Evolutionary conservation across 768 basidiomycete genomes (phyloP).

Genomic region (Suillus fuscotomentosus): DNA sequence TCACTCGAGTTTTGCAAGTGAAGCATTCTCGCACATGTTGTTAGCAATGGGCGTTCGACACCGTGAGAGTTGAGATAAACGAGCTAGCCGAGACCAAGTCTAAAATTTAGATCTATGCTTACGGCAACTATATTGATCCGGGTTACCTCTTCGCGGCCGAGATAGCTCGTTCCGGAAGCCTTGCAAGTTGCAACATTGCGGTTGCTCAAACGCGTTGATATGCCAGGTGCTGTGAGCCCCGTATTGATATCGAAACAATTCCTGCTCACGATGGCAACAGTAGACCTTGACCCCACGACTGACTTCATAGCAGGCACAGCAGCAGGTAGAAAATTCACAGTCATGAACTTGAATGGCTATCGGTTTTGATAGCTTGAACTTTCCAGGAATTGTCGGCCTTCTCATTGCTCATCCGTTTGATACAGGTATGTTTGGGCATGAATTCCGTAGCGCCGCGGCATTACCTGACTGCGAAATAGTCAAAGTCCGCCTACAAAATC

Average conservation of each 20-base stretch:
- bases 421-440: conserved; percentile 41
- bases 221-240: conserved; percentile 1
- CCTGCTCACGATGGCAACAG: conserved; percentile 12
- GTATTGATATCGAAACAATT: background rate
- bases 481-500: conserved; percentile 80
- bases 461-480: conserved; percentile 38
- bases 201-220: background rate
- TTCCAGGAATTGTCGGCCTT: conserved; percentile 57
- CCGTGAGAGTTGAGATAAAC: too few species aligned
- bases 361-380: background rate
- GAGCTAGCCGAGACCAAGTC: too few species aligned
- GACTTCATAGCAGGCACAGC: conserved; percentile 82
- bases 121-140: too few species aligned
- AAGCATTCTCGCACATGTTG: too few species aligned
- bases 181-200: background rate
- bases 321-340: conserved; percentile 39
- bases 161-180: background rate
- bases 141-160: too few species aligned
- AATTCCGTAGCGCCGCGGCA: too few species aligned
- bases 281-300: conserved; percentile 54
- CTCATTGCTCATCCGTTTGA: conserved; percentile 79
- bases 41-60: too few species aligned
- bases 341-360: background rate
- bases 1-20: too few species aligned
- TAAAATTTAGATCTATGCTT: too few species aligned